Percentiles rank a stretch among this genome's conserved stretches.
Evolutionary conservation across 176 grass and related monocot genomes (phyloP).

Genomic region (Eragrostis curvula): DNA sequence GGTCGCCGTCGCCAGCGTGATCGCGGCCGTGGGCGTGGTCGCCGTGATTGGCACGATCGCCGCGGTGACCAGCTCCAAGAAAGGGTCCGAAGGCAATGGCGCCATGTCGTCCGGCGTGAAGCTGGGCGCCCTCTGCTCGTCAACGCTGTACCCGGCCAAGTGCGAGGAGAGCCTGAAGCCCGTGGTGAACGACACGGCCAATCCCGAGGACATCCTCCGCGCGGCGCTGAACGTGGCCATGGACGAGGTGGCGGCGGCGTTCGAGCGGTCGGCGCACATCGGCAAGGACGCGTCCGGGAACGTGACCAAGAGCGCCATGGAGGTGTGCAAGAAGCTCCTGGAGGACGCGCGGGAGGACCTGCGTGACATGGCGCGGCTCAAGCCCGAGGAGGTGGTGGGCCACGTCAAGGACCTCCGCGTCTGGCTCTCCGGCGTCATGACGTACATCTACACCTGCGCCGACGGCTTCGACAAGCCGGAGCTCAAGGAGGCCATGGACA

Average conservation of each 20-base stretch:
- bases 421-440: slow-evolving; percentile 75
- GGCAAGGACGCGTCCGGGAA: slow-evolving; percentile 39
- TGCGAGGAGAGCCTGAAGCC: slow-evolving; percentile 67
- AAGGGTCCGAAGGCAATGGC: background rate
- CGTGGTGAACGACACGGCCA: slow-evolving; percentile 44
- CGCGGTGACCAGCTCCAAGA: slow-evolving; percentile 45
- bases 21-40: slow-evolving; percentile 59
- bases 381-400: slow-evolving; percentile 27
- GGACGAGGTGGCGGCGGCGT: slow-evolving; percentile 49
- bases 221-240: slow-evolving; percentile 54
- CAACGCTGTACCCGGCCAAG: slow-evolving; percentile 65
- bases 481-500: slow-evolving; percentile 71
- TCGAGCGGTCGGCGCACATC: slow-evolving; percentile 43
- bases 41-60: slow-evolving; percentile 76
- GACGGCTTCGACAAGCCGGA: slow-evolving; percentile 79
- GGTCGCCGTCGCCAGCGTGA: slow-evolving; percentile 53
- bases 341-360: slow-evolving; percentile 58
- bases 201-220: slow-evolving; percentile 54
- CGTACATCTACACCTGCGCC: slow-evolving; percentile 75
- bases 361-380: slow-evolving; percentile 43
- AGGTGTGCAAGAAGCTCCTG: slow-evolving; percentile 76
- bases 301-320: slow-evolving; percentile 54
- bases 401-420: slow-evolving; percentile 56
- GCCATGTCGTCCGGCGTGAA: slow-evolving; percentile 43
- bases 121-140: slow-evolving; percentile 60